Evolutionary conservation across 306 rosid species (phyloP), one percentile per base, ranked within the genome.

Genomic region (Clitoria ternatea): DNA sequence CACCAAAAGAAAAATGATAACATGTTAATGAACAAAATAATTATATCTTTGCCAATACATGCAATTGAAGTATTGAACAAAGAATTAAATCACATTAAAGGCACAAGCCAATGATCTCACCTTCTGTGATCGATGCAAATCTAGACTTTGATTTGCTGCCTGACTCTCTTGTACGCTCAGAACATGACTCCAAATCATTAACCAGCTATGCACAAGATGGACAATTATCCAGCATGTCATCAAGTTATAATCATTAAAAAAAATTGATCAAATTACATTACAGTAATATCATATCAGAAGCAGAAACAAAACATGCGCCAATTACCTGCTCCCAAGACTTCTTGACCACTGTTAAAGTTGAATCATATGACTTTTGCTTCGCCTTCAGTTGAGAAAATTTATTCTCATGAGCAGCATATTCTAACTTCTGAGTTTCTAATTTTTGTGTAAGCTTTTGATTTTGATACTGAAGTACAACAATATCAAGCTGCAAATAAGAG

Each of bases 361-460:
- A 73, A 74, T 78, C 92, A 81, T 83, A 73, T 18, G 97, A 89
- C 67, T 76, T 83, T 61, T 95, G 97, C 76, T 80, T 81, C 70
- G 74, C 86, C 84, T 83, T 82, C 72, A 89, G 77, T 32, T 82
- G 96, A 71, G 78, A 81, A 72, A 80, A 63, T 66, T 85, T 92
- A 73, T 75, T 83, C 74, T 87, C 87, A 67, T 91, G 86, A 45
- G 86, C 79, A 63, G 72, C 70, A 77, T 80, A 47, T 73, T 95
- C 99, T 64, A 89, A 63, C 82, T 88, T 95, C 80, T 95, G 99
- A 53, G 90, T 75, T 83, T 95, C 99, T 72, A 95, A 80, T 80
- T 91, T 95, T 84, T 91, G 92, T 17, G 64, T 74, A 72, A 95
- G 96, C 83, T 87, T 95, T 84, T 91, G 96, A 79, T 91, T 95